These are phyloP conservation scores for Lactifluus pinguis DNA, from an alignment of 768 basidiomycete genomes.

Conservation along the genomic window DNA sequence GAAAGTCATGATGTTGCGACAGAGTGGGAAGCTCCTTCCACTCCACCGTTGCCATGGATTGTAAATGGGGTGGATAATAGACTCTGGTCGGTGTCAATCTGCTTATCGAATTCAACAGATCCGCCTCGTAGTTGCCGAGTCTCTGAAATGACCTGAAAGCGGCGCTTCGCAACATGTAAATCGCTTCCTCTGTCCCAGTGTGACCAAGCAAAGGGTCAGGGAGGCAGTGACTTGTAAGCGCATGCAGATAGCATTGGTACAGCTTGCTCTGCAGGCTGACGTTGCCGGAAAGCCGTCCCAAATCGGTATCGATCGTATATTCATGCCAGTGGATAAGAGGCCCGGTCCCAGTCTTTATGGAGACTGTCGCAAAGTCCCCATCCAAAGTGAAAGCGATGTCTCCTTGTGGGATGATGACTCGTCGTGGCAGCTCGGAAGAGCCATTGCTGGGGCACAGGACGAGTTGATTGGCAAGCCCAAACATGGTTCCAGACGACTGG, in stretches of 20 bases:
- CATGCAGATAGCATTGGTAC: constrained; percentile 38
- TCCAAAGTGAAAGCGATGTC: not conserved
- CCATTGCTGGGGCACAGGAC: not conserved
- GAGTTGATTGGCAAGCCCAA: constrained; percentile 32
- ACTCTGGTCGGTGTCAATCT: not conserved
- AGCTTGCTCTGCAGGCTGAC: constrained; percentile 26
- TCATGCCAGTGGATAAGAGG: constrained; percentile 20
- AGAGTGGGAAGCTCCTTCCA: not conserved
- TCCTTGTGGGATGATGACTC: constrained; percentile 8
- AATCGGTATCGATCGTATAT: constrained; percentile 25
- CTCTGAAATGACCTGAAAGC: constrained; percentile 33
- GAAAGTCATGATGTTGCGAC: constrained; percentile 6
- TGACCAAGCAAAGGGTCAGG: constrained; percentile 36
- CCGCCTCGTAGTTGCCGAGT: constrained; percentile 15
- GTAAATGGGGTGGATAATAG: not conserved
- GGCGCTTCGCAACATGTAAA: constrained; percentile 33
- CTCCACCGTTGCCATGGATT: not conserved
- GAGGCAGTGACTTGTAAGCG: constrained; percentile 33
- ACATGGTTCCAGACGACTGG: constrained; percentile 36
- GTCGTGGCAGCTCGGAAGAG: not conserved
- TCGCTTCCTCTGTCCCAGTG: constrained; percentile 37
- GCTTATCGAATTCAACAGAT: not conserved
- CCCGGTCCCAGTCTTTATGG: not conserved
- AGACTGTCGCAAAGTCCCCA: not conserved
- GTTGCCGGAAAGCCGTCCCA: constrained; percentile 26